Percentiles rank a stretch among this genome's conserved stretches.
Conservation (phyloP, 352 stramenopile species). For the Aphanomyces euteiches region DNA sequence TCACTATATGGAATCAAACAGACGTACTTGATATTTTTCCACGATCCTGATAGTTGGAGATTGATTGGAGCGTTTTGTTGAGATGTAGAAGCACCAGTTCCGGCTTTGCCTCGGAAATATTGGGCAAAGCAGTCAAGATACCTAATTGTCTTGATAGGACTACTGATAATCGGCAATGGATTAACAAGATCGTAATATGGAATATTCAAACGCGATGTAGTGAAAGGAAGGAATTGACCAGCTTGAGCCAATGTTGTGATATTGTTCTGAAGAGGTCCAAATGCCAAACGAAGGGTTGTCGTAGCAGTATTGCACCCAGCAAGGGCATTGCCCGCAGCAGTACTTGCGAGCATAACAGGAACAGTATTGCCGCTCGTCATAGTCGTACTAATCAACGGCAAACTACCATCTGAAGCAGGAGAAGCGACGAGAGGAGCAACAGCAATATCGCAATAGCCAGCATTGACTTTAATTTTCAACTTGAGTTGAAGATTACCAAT, state of each 20-base stretch:
- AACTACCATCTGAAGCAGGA: background rate
- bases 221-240: constrained; percentile 25
- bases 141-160: constrained; percentile 34
- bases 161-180: constrained; percentile 32
- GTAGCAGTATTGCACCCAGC: constrained; percentile 12
- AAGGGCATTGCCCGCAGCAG: constrained; percentile 22
- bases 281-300: constrained; percentile 20
- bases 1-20: constrained; percentile 31
- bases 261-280: constrained; percentile 29
- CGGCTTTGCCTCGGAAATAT: constrained; percentile 32
- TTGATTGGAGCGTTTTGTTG: constrained; percentile 33
- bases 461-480: constrained; percentile 22
- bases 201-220: constrained; percentile 32
- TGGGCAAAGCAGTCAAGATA: constrained; percentile 34
- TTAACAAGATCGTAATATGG: constrained; percentile 37
- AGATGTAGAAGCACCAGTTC: constrained; percentile 21
- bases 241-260: constrained; percentile 9
- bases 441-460: constrained; percentile 26
- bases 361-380: constrained; percentile 31
- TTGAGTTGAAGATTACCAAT: constrained; percentile 33
- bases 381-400: constrained; percentile 18
- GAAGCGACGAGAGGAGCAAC: background rate
- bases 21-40: constrained; percentile 35
- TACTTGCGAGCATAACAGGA: constrained; percentile 30
- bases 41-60: constrained; percentile 30